Conservation (phyloP, 192 early-diverging fungal genomes). For the Jimgerdemannia flammicorona region DNA sequence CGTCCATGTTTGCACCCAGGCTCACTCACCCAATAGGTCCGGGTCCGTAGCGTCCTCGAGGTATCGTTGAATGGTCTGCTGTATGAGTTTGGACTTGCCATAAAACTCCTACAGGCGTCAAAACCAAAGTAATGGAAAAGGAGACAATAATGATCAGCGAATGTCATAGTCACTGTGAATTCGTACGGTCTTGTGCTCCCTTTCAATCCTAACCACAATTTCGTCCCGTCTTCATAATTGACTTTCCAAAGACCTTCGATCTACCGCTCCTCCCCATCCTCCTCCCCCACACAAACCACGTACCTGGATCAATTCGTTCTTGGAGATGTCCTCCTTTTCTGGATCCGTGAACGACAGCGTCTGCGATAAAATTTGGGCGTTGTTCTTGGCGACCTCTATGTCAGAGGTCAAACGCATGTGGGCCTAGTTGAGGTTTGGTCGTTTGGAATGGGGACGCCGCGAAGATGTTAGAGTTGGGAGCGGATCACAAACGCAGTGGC, state of each 20-base stretch:
- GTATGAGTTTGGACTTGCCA: conserved; percentile 40
- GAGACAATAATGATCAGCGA: no score
- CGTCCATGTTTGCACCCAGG: background rate
- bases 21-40: conserved; percentile 38
- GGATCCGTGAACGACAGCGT: conserved; percentile 52
- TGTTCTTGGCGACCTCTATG: conserved; percentile 48
- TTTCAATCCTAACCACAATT: background rate
- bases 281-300: background rate
- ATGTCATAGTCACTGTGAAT: no score
- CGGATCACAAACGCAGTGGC: no score
- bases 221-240: background rate
- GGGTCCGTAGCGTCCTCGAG: conserved; percentile 26
- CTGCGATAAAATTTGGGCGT: conserved; percentile 44
- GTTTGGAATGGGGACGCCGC: no score
- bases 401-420: conserved; percentile 13
- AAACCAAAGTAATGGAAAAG: background rate
- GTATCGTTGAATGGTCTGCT: conserved; percentile 36
- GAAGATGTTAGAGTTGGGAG: no score
- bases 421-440: background rate
- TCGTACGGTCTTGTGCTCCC: no score
- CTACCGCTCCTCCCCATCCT: background rate
- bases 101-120: conserved; percentile 46
- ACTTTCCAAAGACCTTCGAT: background rate
- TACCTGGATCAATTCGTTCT: conserved; percentile 52
- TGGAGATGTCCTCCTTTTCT: conserved; percentile 44